Evolutionary conservation across 2,329 filamentous ascomycete species (phyloP).

Genomic region (Epichloe festucae): DNA sequence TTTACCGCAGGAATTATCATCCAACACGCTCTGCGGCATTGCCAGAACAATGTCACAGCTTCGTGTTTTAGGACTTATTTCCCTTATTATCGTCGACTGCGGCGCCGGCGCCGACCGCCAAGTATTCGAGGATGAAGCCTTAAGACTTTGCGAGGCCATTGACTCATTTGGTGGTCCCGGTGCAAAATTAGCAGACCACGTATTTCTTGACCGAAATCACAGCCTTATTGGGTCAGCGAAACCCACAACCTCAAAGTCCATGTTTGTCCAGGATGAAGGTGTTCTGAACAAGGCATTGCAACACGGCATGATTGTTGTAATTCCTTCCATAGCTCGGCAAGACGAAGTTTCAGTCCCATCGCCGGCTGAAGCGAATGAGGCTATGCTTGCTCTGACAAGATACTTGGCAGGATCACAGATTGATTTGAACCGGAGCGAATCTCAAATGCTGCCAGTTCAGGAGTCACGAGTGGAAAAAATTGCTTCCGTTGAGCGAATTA

Average conservation of each 20-base stretch:
- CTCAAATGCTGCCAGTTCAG: constrained; percentile 12
- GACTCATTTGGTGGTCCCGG: constrained; percentile 55
- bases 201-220: constrained; percentile 11
- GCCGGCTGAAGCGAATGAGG: constrained; percentile 39
- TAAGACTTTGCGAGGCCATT: constrained; percentile 62
- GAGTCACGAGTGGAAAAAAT: constrained; percentile 31
- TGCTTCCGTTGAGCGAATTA: constrained; percentile 67
- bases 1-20: constrained; percentile 56
- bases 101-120: constrained; percentile 27
- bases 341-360: constrained; percentile 26
- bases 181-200: constrained; percentile 50
- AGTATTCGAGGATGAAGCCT: constrained; percentile 48
- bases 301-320: constrained; percentile 23
- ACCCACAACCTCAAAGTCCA: constrained; percentile 12
- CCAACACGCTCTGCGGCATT: constrained; percentile 58
- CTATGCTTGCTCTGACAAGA: constrained; percentile 62
- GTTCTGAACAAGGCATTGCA: constrained; percentile 20
- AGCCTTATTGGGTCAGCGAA: constrained; percentile 1
- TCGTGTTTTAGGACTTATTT: constrained; percentile 65
- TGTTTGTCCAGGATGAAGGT: constrained; percentile 19
- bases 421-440: constrained; percentile 1
- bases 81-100: constrained; percentile 73
- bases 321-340: constrained; percentile 28
- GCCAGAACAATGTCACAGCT: constrained; percentile 77
- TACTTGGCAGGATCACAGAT: constrained; percentile 59